These are phyloP conservation scores for Geranomyces variabilis DNA, from an alignment of 192 early-diverging fungal species.

Conservation along the genomic window DNA sequence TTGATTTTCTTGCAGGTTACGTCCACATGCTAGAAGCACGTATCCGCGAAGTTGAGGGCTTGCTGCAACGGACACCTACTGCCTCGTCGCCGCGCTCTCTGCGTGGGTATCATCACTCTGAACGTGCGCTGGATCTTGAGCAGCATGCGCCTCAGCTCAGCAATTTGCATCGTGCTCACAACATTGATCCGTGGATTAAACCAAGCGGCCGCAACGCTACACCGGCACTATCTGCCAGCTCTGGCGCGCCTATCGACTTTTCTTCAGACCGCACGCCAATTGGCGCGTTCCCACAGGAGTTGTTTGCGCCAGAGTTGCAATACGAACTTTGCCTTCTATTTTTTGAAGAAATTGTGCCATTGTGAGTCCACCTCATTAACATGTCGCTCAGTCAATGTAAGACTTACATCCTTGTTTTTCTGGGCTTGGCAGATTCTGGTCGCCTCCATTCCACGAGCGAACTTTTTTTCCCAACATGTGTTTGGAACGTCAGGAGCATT, in stretches of 20 bases:
- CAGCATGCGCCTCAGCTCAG: not conserved
- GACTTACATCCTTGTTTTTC: not conserved
- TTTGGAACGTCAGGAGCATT: conserved; percentile 24
- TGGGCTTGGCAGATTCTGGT: conserved; percentile 15
- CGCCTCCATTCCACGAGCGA: conserved; percentile 12
- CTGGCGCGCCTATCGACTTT: not conserved
- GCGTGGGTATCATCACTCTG: not conserved
- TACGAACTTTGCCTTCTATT: conserved; percentile 11
- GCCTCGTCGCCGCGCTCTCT: not conserved
- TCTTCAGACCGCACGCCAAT: not conserved
- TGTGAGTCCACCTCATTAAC: not conserved
- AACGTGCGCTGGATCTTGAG: not conserved
- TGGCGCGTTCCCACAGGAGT: not conserved
- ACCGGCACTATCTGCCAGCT: not conserved
- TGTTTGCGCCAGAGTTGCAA: conserved; percentile 21
- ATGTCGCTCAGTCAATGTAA: too few species aligned
- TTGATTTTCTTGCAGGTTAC: conserved; percentile 33
- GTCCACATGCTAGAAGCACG: conserved; percentile 31
- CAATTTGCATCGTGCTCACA: not conserved
- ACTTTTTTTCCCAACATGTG: conserved; percentile 16
- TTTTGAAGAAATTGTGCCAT: conserved; percentile 8
- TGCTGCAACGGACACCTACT: not conserved
- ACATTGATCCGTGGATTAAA: not conserved
- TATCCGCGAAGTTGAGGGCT: conserved; percentile 25
- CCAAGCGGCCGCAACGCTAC: not conserved